phyloP scores from a whole-genome alignment of 257 asterid genomes.

The Petunia axillaris region DNA sequence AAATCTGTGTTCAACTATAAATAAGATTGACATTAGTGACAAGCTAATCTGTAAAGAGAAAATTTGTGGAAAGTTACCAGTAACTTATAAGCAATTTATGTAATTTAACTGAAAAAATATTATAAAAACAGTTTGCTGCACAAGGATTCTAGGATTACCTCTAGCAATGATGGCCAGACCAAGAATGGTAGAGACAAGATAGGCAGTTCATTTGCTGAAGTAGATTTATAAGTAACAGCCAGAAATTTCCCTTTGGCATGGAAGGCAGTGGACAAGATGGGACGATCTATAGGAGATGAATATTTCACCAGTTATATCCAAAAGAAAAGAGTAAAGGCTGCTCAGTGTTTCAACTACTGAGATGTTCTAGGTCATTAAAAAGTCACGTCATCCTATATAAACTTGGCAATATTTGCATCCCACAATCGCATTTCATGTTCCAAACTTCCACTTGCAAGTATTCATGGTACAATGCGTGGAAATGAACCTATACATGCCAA shows the following conservation, averaged over 20 bases:
- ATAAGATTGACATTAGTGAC: too few relatives aligned
- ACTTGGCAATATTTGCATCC: conserved; percentile 82
- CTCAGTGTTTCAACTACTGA: not conserved
- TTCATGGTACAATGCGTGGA: conserved; percentile 81
- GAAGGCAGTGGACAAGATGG: conserved; percentile 92
- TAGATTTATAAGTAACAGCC: conserved; percentile 69
- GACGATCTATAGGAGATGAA: conserved; percentile 62
- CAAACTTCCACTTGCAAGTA: conserved; percentile 94
- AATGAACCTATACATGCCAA: conserved; percentile 71
- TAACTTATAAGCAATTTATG: too few relatives aligned
- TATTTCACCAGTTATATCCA: conserved; percentile 23
- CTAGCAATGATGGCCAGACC: conserved; percentile 70
- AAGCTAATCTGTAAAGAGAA: too few relatives aligned
- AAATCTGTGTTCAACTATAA: too few relatives aligned
- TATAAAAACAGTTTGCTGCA: conserved; percentile 37
- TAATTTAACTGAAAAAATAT: too few relatives aligned
- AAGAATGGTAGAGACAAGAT: conserved; percentile 69
- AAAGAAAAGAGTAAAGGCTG: not conserved
- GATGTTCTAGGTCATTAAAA: conserved; percentile 48
- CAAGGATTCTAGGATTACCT: conserved; percentile 47
- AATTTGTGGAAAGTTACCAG: too few relatives aligned
- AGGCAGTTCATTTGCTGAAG: conserved; percentile 66
- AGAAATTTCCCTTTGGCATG: conserved; percentile 88
- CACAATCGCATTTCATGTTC: conserved; percentile 94
- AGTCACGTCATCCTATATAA: conserved; percentile 78